phyloP scores from a whole-genome alignment of 768 basidiomycete genomes.

The Amanita jacksonii region DNA sequence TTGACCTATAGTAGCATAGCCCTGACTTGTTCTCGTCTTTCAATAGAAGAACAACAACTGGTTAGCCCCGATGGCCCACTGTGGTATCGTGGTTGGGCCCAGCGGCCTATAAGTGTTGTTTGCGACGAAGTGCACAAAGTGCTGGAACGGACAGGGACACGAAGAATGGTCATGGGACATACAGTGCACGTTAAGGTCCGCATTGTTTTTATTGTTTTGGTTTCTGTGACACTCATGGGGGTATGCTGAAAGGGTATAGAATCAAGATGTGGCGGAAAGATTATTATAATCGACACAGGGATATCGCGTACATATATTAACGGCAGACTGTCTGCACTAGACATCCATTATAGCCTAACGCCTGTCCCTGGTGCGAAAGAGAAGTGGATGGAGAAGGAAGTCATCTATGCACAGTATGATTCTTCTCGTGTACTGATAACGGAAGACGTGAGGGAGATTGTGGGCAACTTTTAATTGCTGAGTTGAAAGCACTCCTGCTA shows the following conservation, averaged over 20 bases:
- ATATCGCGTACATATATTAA: conserved; percentile 95
- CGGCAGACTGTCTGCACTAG: conserved; percentile 83
- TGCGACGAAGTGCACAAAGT: conserved; percentile 70
- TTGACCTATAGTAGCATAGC: too few species aligned
- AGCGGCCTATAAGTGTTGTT: conserved; percentile 53
- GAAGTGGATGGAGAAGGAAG: conserved; percentile 53
- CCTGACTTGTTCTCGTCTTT: too few species aligned
- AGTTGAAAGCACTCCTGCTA: too few species aligned
- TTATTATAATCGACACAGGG: conserved; percentile 97
- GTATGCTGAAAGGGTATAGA: conserved; percentile 84
- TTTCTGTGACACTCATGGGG: too few species aligned
- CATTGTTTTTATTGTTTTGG: background rate
- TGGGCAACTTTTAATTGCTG: too few species aligned
- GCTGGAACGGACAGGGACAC: conserved; percentile 64
- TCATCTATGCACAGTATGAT: conserved; percentile 61
- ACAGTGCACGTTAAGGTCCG: conserved; percentile 80
- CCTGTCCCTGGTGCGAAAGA: conserved; percentile 37
- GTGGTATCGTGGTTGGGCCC: conserved; percentile 95
- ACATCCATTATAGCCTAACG: conserved; percentile 75
- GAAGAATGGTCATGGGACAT: conserved; percentile 93
- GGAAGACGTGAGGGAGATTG: too few species aligned
- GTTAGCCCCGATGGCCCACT: conserved; percentile 76
- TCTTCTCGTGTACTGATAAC: conserved; percentile 36
- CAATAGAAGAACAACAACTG: conserved; percentile 55
- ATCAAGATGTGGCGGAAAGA: conserved; percentile 80